These are phyloP conservation scores for Colletotrichum ledebouriae DNA, from an alignment of 2,329 filamentous ascomycete genomes.

Conservation along the genomic window DNA sequence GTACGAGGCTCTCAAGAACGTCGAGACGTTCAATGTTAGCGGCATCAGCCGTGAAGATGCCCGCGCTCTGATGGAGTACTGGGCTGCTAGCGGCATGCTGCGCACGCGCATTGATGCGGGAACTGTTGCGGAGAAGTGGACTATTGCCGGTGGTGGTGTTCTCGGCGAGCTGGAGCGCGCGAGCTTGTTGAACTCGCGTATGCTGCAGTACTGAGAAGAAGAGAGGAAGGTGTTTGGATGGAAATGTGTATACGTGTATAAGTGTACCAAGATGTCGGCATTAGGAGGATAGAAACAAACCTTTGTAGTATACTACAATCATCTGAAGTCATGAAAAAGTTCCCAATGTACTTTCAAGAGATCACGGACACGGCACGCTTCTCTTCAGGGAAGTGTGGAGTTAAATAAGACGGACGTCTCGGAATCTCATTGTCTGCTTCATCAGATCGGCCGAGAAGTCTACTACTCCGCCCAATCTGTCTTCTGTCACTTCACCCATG, in stretches of 20 bases:
- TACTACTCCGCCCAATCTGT: constrained; percentile 6
- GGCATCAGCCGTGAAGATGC: constrained; percentile 82
- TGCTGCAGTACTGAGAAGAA: constrained; percentile 44
- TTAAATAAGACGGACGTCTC: background rate
- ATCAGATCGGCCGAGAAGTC: background rate
- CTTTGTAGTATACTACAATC: constrained; percentile 39
- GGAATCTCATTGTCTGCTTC: constrained; percentile 21
- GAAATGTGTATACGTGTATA: constrained; percentile 30
- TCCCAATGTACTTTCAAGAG: background rate
- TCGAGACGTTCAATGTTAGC: constrained; percentile 69
- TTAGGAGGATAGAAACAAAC: constrained; percentile 1
- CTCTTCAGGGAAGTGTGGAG: background rate
- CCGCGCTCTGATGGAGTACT: constrained; percentile 89
- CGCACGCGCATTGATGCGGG: constrained; percentile 77
- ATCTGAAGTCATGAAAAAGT: constrained; percentile 27
- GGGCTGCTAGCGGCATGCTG: constrained; percentile 86
- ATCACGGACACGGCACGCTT: background rate
- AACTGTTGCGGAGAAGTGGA: constrained; percentile 86
- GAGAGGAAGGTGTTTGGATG: background rate
- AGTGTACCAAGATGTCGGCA: constrained; percentile 36
- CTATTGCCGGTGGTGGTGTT: constrained; percentile 82
- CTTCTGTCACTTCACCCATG: constrained; percentile 6
- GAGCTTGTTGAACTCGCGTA: constrained; percentile 62
- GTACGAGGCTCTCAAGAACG: constrained; percentile 64
- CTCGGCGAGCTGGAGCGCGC: constrained; percentile 88